Base-by-base conservation (phyloP, 106 monocot genomes). In the Vanilla planifolia region DNA sequence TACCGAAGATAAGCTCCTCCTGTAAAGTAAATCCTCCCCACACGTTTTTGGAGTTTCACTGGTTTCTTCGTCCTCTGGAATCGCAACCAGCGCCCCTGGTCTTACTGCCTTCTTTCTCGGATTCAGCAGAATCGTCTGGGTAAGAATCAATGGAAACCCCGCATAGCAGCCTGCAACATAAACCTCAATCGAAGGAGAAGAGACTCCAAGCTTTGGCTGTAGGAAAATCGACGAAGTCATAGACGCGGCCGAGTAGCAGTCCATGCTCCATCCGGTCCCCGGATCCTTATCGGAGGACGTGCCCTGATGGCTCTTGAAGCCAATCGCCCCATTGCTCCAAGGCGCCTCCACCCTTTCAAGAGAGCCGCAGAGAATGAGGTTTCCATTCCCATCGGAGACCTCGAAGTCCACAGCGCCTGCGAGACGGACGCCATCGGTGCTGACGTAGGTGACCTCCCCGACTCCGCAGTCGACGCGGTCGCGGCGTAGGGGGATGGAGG, bases 111-210 rank as follows among this genome's bases (percentile, higher is more conserved):
- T 91, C 37, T 62, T 68, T 47, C 76, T 76, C 0, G 64, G 71
- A 25, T 79, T 78, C 24, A 82, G 28, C 65, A 76, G 76, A 44
- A 91, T 56, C 1, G 79, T 85, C 66, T 79, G 81, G 39, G 90
- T 82, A 33, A 91, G 76, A 17, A 91, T 91, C 68, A 81, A 55
- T 0, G 90, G 90, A 21, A 47, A 33, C 6, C 85, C 90, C 2
- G 73, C 73, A 43, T 65, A 85, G 43, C 90, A 85, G 13, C 90
- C 90, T 0, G 90, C 85, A n/a, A 91, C 73, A 51, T 91, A 91
- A 9, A 91, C 85, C 79, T 91, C 90, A 17, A 91, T 69, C 16
- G 70, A 78, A 6, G 89, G 85, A 3, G 72, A 66, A n/a, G 65
- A 44, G n/a, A 62, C 63, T 24, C 75, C 75, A 5, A 62, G 9